Conservation (phyloP, 192 early-diverging fungal genomes). For the Jimgerdemannia flammicorona region DNA sequence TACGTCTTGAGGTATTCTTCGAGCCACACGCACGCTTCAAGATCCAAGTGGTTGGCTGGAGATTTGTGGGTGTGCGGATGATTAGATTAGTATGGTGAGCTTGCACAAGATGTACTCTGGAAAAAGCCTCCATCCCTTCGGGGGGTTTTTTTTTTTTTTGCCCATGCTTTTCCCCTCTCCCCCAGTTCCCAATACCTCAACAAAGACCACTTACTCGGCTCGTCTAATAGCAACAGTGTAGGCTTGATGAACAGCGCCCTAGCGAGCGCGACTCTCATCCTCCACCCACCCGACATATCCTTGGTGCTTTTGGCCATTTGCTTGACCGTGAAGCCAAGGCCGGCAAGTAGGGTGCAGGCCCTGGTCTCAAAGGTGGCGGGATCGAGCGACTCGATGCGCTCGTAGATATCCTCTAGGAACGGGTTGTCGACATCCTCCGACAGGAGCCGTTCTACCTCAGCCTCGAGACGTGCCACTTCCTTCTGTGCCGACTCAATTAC, state of each 20-base stretch:
- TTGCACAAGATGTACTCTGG: too few relatives aligned
- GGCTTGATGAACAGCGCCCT: constrained; percentile 88
- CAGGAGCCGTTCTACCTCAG: constrained; percentile 87
- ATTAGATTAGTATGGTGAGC: too few relatives aligned
- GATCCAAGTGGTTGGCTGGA: too few relatives aligned
- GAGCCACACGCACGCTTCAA: too few relatives aligned
- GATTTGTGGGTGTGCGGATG: too few relatives aligned
- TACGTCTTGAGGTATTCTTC: too few relatives aligned
- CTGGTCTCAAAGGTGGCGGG: constrained; percentile 91
- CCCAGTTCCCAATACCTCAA: constrained; percentile 15
- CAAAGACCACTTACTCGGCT: constrained; percentile 47
- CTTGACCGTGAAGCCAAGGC: constrained; percentile 87
- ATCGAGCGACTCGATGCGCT: constrained; percentile 94
- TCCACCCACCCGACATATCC: constrained; percentile 99
- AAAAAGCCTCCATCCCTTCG: too few relatives aligned
- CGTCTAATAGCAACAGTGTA: constrained; percentile 46
- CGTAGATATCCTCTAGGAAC: constrained; percentile 90
- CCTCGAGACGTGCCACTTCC: constrained; percentile 91
- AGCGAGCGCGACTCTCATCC: constrained; percentile 98
- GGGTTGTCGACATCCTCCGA: constrained; percentile 82
- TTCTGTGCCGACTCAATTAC: constrained; percentile 87
- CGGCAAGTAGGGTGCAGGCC: constrained; percentile 85
- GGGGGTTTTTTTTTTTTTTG: too few relatives aligned
- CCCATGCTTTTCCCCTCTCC: neutral
- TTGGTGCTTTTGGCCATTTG: constrained; percentile 92